Conservation (phyloP, 2,329 filamentous ascomycete species). For the Fusarium coicis region DNA sequence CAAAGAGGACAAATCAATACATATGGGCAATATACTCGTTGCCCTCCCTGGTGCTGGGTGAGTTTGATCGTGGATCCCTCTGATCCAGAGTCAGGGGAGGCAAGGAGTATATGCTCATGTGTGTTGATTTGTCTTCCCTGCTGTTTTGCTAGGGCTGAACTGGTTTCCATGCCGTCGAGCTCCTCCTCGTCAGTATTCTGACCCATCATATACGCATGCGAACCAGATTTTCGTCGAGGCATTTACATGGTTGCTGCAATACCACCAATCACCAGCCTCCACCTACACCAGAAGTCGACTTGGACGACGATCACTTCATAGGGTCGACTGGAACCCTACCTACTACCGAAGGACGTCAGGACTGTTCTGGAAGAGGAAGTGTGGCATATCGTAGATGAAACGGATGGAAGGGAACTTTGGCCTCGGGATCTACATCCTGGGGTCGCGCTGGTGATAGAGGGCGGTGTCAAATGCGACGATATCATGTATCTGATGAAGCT, state of each 20-base stretch:
- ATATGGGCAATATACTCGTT: not conserved
- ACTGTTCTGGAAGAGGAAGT: rapidly evolving
- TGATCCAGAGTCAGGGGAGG: not conserved
- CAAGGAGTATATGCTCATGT: not conserved
- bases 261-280: not conserved
- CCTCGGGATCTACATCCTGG: rapidly evolving
- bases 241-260: rapidly evolving
- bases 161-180: not conserved
- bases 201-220: rapidly evolving
- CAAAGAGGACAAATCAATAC: not conserved
- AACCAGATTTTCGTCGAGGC: rapidly evolving
- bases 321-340: not conserved
- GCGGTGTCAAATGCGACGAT: rapidly evolving
- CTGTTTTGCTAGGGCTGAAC: not conserved
- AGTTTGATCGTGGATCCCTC: not conserved
- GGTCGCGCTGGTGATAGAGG: rapidly evolving
- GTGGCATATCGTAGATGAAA: rapidly evolving
- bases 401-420: rapidly evolving
- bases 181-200: not conserved
- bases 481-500: not conserved
- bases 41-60: not conserved
- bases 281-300: not conserved
- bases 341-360: not conserved
- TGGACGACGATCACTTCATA: not conserved
- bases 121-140: not conserved